Evolutionary conservation across 352 stramenopile genomes (phyloP), one percentile per base, ranked within the genome.

Genomic region (Phytophthora sansomeana): DNA sequence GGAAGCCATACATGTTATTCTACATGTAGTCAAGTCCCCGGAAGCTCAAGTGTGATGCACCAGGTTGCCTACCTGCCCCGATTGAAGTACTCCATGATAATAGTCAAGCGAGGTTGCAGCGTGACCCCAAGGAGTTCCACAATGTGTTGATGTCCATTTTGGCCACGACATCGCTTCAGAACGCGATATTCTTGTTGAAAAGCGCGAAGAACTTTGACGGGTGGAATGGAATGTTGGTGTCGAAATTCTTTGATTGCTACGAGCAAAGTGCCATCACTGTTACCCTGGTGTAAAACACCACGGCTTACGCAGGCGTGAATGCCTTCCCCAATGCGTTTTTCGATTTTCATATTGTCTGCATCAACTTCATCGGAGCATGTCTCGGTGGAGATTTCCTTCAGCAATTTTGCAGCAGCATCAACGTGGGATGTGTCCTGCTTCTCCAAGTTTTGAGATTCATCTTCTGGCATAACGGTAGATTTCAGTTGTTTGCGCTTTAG

Each of bases 401-500:
- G 30, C 21, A 77, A 32, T 29, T 67, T 39, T 10, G 21, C 54
- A 26, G 55, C 56, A 4, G 11, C 53, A 19, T 62, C 44, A 30
- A 61, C 21, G 13, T 62, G 48, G 49, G 24, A 42, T 36, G 59
- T n/a, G 46, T 47, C 9, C 13, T 35, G 46, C 13, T 26, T 55
- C n/a, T 5, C 44, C 32, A 55, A 26, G 29, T 30, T 63, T 54
- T 49, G 49, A 39, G 30, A 38, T 47, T 53, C 60, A 21, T 56
- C 54, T 58, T 67, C 72, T 33, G 72, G 72, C 4, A 59, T 56
- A 21, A 83, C 61, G 10, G 72, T 70, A 9, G 64, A 58, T 66
- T 72, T 76, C 42, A 83, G 68, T 46, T 83, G 73, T 39, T 83
- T 83, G 13, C 72, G 72, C 41, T 83, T 80, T 10, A 72, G 43